A percentile compares a stretch with the other conserved stretches of the same genome.
Evolutionary conservation across 108 stramenopile genomes (phyloP).

Genomic region (Conticribra weissflogii): DNA sequence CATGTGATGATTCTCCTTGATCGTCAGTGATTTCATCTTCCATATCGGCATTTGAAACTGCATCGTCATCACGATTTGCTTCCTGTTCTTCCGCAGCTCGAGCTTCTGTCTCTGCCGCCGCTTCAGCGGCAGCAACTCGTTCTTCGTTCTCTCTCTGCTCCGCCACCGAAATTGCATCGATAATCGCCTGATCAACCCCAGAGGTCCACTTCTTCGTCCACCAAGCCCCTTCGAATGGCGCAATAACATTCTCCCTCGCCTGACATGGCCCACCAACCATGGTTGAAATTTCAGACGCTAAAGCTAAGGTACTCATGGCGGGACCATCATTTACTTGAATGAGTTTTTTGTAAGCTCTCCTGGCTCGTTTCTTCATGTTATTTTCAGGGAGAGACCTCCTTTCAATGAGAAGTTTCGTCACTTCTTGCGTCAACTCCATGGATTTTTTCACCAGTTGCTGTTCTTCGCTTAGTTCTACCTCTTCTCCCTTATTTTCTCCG

Average conservation of each 20-base stretch:
- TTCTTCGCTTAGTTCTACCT: slow-evolving; percentile 5
- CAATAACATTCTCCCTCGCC: slow-evolving; percentile 20
- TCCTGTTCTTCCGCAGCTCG: not conserved
- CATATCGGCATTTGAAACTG: too few relatives aligned
- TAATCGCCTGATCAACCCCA: slow-evolving; percentile 20
- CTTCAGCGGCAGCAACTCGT: slow-evolving; percentile 9
- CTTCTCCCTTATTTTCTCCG: too few relatives aligned
- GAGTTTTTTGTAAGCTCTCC: slow-evolving; percentile 27
- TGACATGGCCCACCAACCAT: slow-evolving; percentile 23
- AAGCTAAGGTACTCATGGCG: slow-evolving; percentile 22
- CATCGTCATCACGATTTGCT: not conserved
- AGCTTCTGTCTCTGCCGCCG: slow-evolving; percentile 13
- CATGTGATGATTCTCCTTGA: too few relatives aligned
- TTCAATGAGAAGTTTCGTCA: slow-evolving; percentile 34
- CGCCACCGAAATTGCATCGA: slow-evolving; percentile 24
- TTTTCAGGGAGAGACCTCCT: slow-evolving; percentile 41
- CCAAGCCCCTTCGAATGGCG: slow-evolving; percentile 38
- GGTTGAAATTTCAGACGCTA: slow-evolving; percentile 40
- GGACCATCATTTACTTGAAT: slow-evolving; percentile 44
- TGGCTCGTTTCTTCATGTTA: slow-evolving; percentile 55
- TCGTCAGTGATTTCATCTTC: too few relatives aligned
- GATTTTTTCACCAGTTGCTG: slow-evolving; percentile 16
- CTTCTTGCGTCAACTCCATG: slow-evolving; percentile 11
- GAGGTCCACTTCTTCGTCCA: slow-evolving; percentile 26
- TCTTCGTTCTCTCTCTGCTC: slow-evolving; percentile 18